These are phyloP conservation scores for Handroanthus guayacan DNA, from an alignment of 257 asterid genomes.

Conservation along the genomic window DNA sequence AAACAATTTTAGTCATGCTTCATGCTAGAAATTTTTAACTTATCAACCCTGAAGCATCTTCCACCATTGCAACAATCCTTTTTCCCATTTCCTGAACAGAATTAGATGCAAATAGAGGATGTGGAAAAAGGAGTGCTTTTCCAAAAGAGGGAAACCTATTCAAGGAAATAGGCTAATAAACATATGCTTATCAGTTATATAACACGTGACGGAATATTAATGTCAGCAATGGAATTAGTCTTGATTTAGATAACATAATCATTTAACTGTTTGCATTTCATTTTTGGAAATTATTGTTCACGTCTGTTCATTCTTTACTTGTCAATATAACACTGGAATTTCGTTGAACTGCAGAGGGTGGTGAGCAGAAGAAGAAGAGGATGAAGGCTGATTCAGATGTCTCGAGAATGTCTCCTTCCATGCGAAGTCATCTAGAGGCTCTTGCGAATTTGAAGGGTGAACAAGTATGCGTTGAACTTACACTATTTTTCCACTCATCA, in stretches of 20 bases:
- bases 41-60: too few relatives aligned
- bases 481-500: constrained; percentile 6
- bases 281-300: not conserved
- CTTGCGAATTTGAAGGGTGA: constrained; percentile 76
- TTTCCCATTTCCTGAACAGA: not conserved
- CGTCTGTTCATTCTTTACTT: not conserved
- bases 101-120: not conserved
- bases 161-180: not conserved
- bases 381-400: constrained; percentile 65
- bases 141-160: not conserved
- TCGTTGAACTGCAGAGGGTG: constrained; percentile 53
- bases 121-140: not conserved
- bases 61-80: not conserved
- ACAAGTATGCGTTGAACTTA: constrained; percentile 49
- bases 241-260: not conserved
- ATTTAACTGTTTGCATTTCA: not conserved
- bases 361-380: constrained; percentile 69
- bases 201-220: not conserved
- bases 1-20: not conserved
- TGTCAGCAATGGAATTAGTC: not conserved
- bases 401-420: constrained; percentile 60
- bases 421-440: constrained; percentile 62
- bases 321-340: constrained; percentile 23
- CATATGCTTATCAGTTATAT: constrained; percentile 2
- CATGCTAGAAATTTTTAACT: not conserved